phyloP scores from a whole-genome alignment of 768 basidiomycete genomes.

The Hysterangium stoloniferum region DNA sequence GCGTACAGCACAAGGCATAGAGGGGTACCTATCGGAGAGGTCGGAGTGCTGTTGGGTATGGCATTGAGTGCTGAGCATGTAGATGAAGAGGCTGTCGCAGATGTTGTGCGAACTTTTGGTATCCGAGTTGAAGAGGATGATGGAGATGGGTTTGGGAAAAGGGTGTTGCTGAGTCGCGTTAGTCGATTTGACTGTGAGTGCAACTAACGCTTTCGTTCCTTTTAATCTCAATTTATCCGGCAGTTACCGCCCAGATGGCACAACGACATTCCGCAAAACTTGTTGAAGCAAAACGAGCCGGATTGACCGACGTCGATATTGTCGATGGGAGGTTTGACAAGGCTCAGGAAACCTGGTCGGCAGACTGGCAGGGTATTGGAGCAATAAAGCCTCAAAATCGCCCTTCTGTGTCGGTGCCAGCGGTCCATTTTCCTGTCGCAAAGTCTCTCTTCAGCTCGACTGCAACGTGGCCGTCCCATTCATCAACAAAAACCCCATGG shows the following conservation, averaged over 20 bases:
- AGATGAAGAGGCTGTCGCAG: not conserved
- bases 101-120: not conserved
- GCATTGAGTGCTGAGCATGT: not conserved
- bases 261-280: conserved; percentile 6
- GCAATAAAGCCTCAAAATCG: too few relatives aligned
- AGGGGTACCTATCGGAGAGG: not conserved
- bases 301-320: conserved; percentile 49
- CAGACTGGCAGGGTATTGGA: conserved; percentile 21
- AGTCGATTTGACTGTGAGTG: conserved; percentile 27
- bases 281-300: conserved; percentile 57
- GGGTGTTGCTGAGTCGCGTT: conserved; percentile 23
- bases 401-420: conserved; percentile 13
- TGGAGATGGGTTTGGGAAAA: conserved; percentile 51
- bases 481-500: not conserved
- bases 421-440: too few relatives aligned
- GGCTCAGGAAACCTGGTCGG: conserved; percentile 14
- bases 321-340: conserved; percentile 51
- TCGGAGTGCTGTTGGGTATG: not conserved
- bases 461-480: too few relatives aligned
- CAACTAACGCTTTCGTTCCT: conserved; percentile 22
- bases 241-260: conserved; percentile 13
- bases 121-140: conserved; percentile 43
- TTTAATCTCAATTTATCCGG: conserved; percentile 22
- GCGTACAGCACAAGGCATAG: conserved; percentile 8
- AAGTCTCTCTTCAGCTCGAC: too few relatives aligned